phyloP scores from a whole-genome alignment of 176 grass and related monocot genomes.

The Elymus sibiricus region DNA sequence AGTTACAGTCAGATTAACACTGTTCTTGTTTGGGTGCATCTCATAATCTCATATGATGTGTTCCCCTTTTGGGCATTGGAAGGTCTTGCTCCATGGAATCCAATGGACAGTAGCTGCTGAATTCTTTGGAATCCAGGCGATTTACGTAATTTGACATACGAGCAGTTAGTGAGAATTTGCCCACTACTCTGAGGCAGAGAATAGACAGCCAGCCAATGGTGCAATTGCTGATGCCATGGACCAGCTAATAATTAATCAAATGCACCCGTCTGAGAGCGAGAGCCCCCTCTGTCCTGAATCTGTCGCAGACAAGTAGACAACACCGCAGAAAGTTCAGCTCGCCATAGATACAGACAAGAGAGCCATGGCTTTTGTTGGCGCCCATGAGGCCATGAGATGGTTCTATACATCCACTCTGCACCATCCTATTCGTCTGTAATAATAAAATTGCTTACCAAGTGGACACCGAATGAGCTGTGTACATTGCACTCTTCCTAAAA shows the following conservation, averaged over 20 bases:
- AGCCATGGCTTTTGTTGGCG: background rate
- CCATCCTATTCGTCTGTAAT: background rate
- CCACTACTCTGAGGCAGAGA: background rate
- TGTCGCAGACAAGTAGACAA: background rate
- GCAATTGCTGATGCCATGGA: background rate
- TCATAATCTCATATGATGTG: too few species aligned
- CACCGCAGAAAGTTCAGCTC: background rate
- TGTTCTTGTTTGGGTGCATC: too few species aligned
- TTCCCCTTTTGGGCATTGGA: too few species aligned
- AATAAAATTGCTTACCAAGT: background rate
- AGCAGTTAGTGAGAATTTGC: background rate
- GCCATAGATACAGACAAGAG: background rate
- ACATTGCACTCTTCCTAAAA: background rate
- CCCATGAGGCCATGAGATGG: background rate
- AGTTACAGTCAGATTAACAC: too few species aligned
- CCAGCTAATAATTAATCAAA: background rate
- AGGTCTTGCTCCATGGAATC: too few species aligned
- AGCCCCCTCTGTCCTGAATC: background rate
- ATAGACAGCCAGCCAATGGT: background rate
- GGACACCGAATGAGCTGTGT: conserved; percentile 4
- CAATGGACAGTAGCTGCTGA: too few species aligned
- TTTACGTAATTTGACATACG: background rate
- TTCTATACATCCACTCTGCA: background rate
- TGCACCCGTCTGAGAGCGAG: background rate
- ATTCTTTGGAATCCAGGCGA: too few species aligned